These are phyloP conservation scores for Friedmanniomyces endolithicus DNA, from an alignment of 495 filamentous ascomycete genomes.

Conservation along the genomic window DNA sequence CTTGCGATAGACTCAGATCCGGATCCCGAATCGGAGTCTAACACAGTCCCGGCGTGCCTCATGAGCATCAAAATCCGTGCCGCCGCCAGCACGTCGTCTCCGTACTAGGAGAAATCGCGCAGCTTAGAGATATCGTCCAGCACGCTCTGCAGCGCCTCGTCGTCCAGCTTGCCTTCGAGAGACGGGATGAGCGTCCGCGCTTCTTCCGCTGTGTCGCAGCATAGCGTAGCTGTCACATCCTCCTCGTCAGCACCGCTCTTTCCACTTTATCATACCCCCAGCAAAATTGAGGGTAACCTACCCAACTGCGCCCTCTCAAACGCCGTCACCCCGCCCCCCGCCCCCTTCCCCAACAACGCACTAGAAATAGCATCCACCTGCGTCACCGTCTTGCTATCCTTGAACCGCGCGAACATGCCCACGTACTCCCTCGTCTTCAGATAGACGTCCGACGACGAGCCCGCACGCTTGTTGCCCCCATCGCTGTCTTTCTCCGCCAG, in stretches of 20 bases:
- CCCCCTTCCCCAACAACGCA: conserved; percentile 13
- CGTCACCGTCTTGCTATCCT: conserved; percentile 84
- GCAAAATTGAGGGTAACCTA: conserved; percentile 32
- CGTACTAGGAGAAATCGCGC: conserved; percentile 16
- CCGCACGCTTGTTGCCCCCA: too few species aligned
- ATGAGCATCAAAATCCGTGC: not conserved
- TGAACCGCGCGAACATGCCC: conserved; percentile 86
- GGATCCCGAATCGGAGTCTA: not conserved
- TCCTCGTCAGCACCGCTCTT: not conserved
- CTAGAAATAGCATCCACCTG: conserved; percentile 61
- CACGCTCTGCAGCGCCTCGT: conserved; percentile 74
- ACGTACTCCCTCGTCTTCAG: conserved; percentile 81
- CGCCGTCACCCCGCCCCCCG: conserved; percentile 66
- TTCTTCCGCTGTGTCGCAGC: conserved; percentile 84
- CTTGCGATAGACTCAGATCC: not conserved
- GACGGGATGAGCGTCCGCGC: conserved; percentile 93
- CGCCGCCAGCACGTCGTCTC: not conserved
- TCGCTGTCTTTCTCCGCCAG: conserved; percentile 19
- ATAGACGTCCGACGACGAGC: conserved; percentile 24
- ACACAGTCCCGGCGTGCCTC: not conserved
- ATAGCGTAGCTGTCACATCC: conserved; percentile 56
- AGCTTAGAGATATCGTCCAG: conserved; percentile 82
- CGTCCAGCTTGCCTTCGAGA: conserved; percentile 71
- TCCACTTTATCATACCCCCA: not conserved
- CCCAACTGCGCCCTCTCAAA: conserved; percentile 92